Percentiles rank a stretch among this genome's conserved stretches.
Evolutionary conservation across 1,284 basidiomycete species (phyloP).

Genomic region (Cystodermella granulosa): DNA sequence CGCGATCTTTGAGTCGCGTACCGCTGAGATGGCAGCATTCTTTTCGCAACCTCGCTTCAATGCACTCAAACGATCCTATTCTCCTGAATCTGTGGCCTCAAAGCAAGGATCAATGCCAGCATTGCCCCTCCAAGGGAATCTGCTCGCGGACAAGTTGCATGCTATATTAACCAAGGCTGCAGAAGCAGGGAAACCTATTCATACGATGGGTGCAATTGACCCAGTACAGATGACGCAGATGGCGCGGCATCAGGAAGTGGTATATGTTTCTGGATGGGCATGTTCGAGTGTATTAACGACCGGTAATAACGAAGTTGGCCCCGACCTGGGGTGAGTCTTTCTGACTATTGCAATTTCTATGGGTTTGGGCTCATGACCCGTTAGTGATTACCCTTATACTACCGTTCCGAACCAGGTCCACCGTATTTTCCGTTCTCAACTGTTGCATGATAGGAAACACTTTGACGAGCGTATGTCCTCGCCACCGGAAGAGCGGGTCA

Average conservation of each 20-base stretch:
- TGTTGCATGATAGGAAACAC: slow-evolving; percentile 81
- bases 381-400: slow-evolving; percentile 86
- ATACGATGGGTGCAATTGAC: slow-evolving; percentile 87
- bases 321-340: slow-evolving; percentile 81
- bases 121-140: slow-evolving; percentile 68
- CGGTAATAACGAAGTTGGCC: slow-evolving; percentile 92
- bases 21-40: slow-evolving; percentile 64
- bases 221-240: slow-evolving; percentile 96
- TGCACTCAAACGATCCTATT: slow-evolving; percentile 72
- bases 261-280: slow-evolving; percentile 95
- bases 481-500: slow-evolving; percentile 57
- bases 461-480: slow-evolving; percentile 77
- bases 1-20: slow-evolving; percentile 60
- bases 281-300: slow-evolving; percentile 85
- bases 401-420: slow-evolving; percentile 92
- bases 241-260: slow-evolving; percentile 89
- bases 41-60: slow-evolving; percentile 74
- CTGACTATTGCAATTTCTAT: slow-evolving; percentile 2
- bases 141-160: slow-evolving; percentile 81
- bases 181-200: slow-evolving; percentile 64
- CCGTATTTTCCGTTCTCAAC: slow-evolving; percentile 79
- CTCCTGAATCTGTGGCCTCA: slow-evolving; percentile 71
- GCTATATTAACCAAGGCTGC: slow-evolving; percentile 60
- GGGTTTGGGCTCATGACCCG: slow-evolving; percentile 7
- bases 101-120: slow-evolving; percentile 87